Percentiles rank a stretch among this genome's conserved stretches.
Evolutionary conservation across 23 red algal species (phyloP).

Genomic region (Chondrus crispus): DNA sequence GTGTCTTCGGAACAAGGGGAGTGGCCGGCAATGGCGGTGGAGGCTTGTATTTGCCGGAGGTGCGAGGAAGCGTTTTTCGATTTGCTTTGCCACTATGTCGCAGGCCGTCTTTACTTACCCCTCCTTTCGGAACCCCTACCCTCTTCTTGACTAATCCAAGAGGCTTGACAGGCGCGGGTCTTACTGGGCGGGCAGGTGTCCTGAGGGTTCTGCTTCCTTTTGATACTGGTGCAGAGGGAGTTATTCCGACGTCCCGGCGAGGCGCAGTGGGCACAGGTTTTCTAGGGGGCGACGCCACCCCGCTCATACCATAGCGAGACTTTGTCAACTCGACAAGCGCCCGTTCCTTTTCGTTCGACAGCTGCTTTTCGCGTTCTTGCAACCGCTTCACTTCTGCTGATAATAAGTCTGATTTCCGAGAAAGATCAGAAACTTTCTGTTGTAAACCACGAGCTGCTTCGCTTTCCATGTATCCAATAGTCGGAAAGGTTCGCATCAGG

Average conservation of each 20-base stretch:
- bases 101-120: neutral
- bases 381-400: conserved; percentile 52
- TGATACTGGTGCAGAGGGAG: neutral
- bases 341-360: conserved; percentile 20
- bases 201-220: neutral
- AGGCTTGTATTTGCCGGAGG: conserved; percentile 7
- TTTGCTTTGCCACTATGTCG: neutral
- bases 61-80: neutral
- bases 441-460: neutral
- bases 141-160: conserved; percentile 32
- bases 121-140: neutral
- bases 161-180: conserved; percentile 5
- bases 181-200: neutral
- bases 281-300: neutral
- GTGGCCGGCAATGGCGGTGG: neutral
- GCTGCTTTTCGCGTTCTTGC: conserved; percentile 10
- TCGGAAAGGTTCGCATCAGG: neutral
- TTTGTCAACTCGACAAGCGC: conserved; percentile 20
- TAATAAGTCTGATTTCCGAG: conserved; percentile 33
- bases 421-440: conserved; percentile 4
- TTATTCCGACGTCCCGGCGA: no score
- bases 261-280: no score
- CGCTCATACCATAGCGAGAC: neutral
- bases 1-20: neutral
- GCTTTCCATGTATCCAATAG: neutral